Evolutionary conservation across 306 rosid species (phyloP), one percentile per base, ranked within the genome.

Genomic region (Pueraria montana): DNA sequence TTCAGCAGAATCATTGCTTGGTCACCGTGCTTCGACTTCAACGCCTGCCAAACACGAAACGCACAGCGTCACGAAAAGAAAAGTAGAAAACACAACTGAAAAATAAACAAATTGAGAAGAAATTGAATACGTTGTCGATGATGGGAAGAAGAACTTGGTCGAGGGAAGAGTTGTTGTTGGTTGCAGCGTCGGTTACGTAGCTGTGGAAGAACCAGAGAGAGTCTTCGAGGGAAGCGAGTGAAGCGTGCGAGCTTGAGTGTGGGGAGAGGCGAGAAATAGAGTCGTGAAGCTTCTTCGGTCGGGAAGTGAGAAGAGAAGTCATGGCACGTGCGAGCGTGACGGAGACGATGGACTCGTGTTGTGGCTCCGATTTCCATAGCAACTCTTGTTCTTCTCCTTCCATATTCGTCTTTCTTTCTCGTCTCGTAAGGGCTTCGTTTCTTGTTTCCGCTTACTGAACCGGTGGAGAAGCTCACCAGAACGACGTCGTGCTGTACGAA

Each of bases 121-220:
- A 82, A 55, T 12, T 2, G 74, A 48, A 14, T 89, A 93, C 98
- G 63, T 85, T 86, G 86, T 93, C 91, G 83, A 93, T 91, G 80
- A 95, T 67, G 34, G 98, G 98, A 80, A 92, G 56, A 61, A 95
- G 91, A 46, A 93, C 38, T 66, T 86, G 93, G 40, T 85, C 79
- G 70, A 85, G 48, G 1, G 84, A 68, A 40, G 61, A 34, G 40
- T 34, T 72, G 62, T 24, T 36, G 8, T 85, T 68, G 12, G 46
- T 49, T 36, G 80, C 93, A 27, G 92, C 90, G 53, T 93, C 96
- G 77, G 78, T 79, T 11, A 90, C 88, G 82, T 86, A 92, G 80
- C 86, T 86, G 91, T 87, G 96, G 71, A 95, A 77, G 87, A 95
- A 91, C 87, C 89, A 83, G 46, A 95, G 97, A 2, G 98, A 89